phyloP scores from a whole-genome alignment of 768 basidiomycete genomes.

The Holtermannia corniformis region DNA sequence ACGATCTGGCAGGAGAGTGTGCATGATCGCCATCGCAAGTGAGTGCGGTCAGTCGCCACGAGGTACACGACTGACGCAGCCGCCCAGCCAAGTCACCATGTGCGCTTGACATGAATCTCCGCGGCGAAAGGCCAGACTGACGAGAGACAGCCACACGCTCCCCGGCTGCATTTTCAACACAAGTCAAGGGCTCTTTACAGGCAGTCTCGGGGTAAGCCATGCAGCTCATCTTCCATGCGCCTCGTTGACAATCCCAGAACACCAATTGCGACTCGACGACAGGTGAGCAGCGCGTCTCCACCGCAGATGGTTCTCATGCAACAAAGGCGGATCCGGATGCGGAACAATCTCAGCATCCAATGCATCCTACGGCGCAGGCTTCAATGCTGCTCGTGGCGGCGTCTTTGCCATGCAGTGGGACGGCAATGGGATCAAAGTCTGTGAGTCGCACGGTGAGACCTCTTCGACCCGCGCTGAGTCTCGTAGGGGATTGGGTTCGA shows the following conservation, averaged over 20 bases:
- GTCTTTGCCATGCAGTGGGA: conserved; percentile 89
- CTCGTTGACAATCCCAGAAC: conserved; percentile 3
- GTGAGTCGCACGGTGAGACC: conserved; percentile 26
- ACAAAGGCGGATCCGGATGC: conserved; percentile 52
- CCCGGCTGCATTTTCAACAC: conserved; percentile 29
- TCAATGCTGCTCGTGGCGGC: conserved; percentile 70
- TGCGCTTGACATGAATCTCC: conserved; percentile 2
- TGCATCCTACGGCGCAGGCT: conserved; percentile 72
- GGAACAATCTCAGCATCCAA: conserved; percentile 68
- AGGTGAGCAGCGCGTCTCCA: conserved; percentile 9
- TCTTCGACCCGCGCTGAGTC: neutral
- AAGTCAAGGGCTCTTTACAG: conserved; percentile 24
- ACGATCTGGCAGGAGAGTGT: neutral
- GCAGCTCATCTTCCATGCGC: neutral
- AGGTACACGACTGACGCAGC: conserved; percentile 2
- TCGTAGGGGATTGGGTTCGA: conserved; percentile 36
- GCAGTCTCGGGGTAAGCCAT: conserved; percentile 19
- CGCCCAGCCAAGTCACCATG: conserved; percentile 37
- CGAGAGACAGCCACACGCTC: conserved; percentile 25
- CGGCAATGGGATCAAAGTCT: conserved; percentile 50
- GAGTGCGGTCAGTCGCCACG: conserved; percentile 21
- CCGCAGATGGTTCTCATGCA: neutral
- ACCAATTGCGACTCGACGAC: conserved; percentile 18
- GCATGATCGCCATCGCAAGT: conserved; percentile 24
- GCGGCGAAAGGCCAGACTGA: neutral